These are phyloP conservation scores for Trichosanthes cucumerina DNA, from an alignment of 306 rosid genomes.

Conservation along the genomic window DNA sequence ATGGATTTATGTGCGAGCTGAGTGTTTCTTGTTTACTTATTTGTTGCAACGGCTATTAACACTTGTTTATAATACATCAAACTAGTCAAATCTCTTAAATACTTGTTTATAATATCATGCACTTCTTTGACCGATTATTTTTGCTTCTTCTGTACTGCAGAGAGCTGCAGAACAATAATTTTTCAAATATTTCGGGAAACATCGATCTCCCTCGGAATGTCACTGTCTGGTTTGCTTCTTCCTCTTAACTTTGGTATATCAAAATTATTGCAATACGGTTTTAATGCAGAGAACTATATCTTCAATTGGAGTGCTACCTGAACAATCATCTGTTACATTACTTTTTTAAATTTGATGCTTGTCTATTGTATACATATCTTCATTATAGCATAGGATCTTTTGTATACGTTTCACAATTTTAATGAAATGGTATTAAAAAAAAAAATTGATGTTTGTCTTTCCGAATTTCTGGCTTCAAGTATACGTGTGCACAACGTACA, in stretches of 20 bases:
- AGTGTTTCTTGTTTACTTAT: neutral
- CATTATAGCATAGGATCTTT: no score
- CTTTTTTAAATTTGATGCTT: neutral
- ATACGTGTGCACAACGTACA: neutral
- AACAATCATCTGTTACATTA: neutral
- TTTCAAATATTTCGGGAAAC: constrained; percentile 45
- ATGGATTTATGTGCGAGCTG: neutral
- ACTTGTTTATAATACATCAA: neutral
- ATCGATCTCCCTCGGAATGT: constrained; percentile 46
- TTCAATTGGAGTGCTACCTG: neutral
- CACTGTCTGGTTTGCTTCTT: constrained; percentile 55
- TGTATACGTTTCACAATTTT: neutral
- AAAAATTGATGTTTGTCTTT: neutral
- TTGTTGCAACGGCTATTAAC: neutral
- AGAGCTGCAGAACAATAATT: constrained; percentile 60
- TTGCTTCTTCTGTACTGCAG: constrained; percentile 37
- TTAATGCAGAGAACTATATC: neutral
- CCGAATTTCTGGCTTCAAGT: constrained; percentile 58
- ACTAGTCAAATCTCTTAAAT: neutral
- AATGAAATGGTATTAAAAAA: neutral
- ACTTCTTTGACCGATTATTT: constrained; percentile 11
- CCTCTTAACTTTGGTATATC: constrained; percentile 18
- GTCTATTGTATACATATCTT: neutral
- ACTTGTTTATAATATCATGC: neutral
- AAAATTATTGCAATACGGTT: neutral